phyloP scores from a whole-genome alignment of 495 filamentous ascomycete species.

The Platismatia glauca region DNA sequence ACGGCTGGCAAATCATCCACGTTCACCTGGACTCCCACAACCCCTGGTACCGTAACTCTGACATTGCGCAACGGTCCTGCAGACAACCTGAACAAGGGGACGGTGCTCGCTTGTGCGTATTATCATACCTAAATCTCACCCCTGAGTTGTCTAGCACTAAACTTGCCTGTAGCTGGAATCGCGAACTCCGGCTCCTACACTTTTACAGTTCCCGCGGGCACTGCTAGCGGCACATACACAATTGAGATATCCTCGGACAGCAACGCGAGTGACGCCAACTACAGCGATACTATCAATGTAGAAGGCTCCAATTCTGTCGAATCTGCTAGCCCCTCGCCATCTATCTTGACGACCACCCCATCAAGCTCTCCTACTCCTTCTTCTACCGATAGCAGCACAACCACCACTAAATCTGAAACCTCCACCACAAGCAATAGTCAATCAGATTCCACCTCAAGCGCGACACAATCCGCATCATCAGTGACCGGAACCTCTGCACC shows the following conservation, averaged over 20 bases:
- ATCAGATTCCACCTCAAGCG: background rate
- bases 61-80: slow-evolving; percentile 43
- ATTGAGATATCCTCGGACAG: slow-evolving; percentile 46
- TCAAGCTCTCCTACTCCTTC: slow-evolving; percentile 7
- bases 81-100: slow-evolving; percentile 37
- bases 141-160: slow-evolving; percentile 8
- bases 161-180: slow-evolving; percentile 38
- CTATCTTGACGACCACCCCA: slow-evolving; percentile 24
- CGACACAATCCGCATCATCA: slow-evolving; percentile 11
- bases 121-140: background rate
- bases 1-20: slow-evolving; percentile 42
- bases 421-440: slow-evolving; percentile 11
- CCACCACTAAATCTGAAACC: slow-evolving; percentile 2
- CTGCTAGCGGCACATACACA: slow-evolving; percentile 43
- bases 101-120: slow-evolving; percentile 46
- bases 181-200: slow-evolving; percentile 49
- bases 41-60: slow-evolving; percentile 44
- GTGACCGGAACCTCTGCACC: slow-evolving; percentile 4
- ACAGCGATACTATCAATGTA: slow-evolving; percentile 49
- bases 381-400: background rate
- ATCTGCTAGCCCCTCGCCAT: slow-evolving; percentile 29
- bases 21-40: slow-evolving; percentile 48
- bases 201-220: slow-evolving; percentile 41
- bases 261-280: slow-evolving; percentile 43
- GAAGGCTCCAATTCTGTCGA: slow-evolving; percentile 38